phyloP scores from a whole-genome alignment of 192 early-diverging fungal species.

The Obelidium mucronatum region DNA sequence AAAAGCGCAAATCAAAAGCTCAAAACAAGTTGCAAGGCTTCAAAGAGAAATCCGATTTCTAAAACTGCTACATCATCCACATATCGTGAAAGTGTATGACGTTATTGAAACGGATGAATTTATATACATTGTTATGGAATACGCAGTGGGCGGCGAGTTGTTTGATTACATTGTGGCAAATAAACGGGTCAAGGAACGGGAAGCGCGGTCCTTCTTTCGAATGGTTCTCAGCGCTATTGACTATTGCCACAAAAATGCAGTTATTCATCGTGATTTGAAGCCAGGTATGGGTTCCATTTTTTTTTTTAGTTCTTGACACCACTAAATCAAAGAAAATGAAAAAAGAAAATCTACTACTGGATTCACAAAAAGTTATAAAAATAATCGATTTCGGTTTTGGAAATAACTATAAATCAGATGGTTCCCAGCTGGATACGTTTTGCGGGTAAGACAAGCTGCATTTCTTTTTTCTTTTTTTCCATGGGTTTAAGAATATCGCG shows the following conservation, averaged over 20 bases:
- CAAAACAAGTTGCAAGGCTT: conserved; percentile 78
- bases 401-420: conserved; percentile 62
- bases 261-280: conserved; percentile 83
- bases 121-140: conserved; percentile 88
- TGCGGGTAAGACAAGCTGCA: conserved; percentile 67
- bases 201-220: conserved; percentile 87
- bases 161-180: conserved; percentile 85
- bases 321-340: conserved; percentile 5
- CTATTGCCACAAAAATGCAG: conserved; percentile 65
- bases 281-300: conserved; percentile 46
- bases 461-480: conserved; percentile 49
- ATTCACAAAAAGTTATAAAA: conserved; percentile 72
- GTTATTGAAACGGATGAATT: conserved; percentile 80
- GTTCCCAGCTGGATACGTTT: conserved; percentile 58
- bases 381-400: conserved; percentile 93
- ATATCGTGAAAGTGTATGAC: conserved; percentile 88
- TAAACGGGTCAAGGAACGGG: conserved; percentile 81
- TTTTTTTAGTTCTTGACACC: neutral
- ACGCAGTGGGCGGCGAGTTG: conserved; percentile 84
- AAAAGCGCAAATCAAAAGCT: conserved; percentile 52
- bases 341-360: conserved; percentile 86
- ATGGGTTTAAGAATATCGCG: conserved; percentile 52
- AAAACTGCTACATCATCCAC: conserved; percentile 87
- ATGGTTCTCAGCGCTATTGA: conserved; percentile 77
- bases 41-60: conserved; percentile 76